Percentiles rank a stretch among this genome's conserved stretches.
Evolutionary conservation across 2,329 filamentous ascomycete genomes (phyloP).

Genomic region (Sarocladiaceae sp.): DNA sequence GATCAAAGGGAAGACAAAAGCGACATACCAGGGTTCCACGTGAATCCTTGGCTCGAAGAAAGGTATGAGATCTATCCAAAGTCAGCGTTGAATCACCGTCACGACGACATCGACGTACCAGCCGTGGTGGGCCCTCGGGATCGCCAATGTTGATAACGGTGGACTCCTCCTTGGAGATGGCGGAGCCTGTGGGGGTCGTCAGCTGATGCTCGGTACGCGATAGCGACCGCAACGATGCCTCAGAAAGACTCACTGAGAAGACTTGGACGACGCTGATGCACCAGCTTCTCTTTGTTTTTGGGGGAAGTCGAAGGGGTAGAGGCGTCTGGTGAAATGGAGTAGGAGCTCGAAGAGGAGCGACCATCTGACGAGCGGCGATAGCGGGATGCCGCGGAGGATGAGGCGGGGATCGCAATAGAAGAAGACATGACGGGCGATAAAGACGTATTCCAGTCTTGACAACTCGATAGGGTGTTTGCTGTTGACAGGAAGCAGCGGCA

Average conservation of each 20-base stretch:
- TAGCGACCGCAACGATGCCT: background rate
- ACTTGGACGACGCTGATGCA: slow-evolving; percentile 53
- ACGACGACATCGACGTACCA: slow-evolving; percentile 45
- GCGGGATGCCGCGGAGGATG: slow-evolving; percentile 28
- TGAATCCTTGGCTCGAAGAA: slow-evolving; percentile 71
- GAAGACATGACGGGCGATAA: slow-evolving; percentile 56
- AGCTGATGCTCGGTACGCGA: background rate
- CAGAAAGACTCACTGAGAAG: slow-evolving; percentile 45
- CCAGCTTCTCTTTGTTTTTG: slow-evolving; percentile 41
- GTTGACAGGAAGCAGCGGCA: too few species aligned
- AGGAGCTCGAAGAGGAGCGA: slow-evolving; percentile 27
- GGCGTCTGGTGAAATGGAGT: slow-evolving; percentile 39
- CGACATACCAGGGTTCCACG: slow-evolving; percentile 68
- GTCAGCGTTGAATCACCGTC: slow-evolving; percentile 15
- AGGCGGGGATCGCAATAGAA: slow-evolving; percentile 61
- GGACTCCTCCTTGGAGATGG: slow-evolving; percentile 62
- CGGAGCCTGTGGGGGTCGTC: slow-evolving; percentile 46
- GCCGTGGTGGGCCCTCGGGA: slow-evolving; percentile 62
- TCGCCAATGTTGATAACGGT: slow-evolving; percentile 76
- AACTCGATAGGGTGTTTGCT: too few species aligned
- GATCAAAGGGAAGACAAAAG: background rate
- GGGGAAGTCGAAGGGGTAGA: slow-evolving; percentile 51
- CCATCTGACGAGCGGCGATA: slow-evolving; percentile 41
- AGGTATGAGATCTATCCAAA: slow-evolving; percentile 65
- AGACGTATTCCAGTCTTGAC: too few species aligned